phyloP scores from a whole-genome alignment of 306 rosid species.

The Inga oerstediana region DNA sequence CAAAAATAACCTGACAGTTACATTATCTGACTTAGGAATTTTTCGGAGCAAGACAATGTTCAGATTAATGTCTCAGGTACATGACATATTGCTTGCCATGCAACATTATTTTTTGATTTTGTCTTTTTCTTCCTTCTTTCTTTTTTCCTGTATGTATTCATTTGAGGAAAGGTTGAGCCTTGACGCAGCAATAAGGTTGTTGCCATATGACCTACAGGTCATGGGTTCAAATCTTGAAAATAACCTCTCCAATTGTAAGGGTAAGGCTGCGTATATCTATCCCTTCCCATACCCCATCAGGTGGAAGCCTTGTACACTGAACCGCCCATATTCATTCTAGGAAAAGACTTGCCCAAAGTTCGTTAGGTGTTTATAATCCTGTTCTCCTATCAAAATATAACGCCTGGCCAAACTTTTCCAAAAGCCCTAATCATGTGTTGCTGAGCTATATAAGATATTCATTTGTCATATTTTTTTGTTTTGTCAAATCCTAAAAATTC shows the following conservation, averaged over 20 bases:
- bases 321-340: too few species aligned
- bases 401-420: neutral
- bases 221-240: too few species aligned
- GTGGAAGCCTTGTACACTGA: too few species aligned
- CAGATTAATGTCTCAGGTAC: slow-evolving; percentile 69
- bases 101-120: slow-evolving; percentile 3
- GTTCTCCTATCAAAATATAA: neutral
- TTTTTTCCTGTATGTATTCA: neutral
- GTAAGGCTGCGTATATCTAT: too few species aligned
- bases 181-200: too few species aligned
- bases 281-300: too few species aligned
- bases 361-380: neutral
- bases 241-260: too few species aligned
- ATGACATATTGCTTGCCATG: slow-evolving; percentile 26
- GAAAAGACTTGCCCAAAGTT: neutral
- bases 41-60: slow-evolving; percentile 53
- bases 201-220: too few species aligned
- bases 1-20: slow-evolving; percentile 38
- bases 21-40: slow-evolving; percentile 59
- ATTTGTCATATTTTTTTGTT: neutral
- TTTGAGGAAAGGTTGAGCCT: too few species aligned
- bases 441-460: neutral
- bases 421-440: neutral
- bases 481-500: neutral
- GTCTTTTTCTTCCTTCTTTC: slow-evolving; percentile 5